Percentiles rank a stretch among this genome's conserved stretches.
Conservation (phyloP, 2,329 filamentous ascomycete species). For the Fusarium stilboides region DNA sequence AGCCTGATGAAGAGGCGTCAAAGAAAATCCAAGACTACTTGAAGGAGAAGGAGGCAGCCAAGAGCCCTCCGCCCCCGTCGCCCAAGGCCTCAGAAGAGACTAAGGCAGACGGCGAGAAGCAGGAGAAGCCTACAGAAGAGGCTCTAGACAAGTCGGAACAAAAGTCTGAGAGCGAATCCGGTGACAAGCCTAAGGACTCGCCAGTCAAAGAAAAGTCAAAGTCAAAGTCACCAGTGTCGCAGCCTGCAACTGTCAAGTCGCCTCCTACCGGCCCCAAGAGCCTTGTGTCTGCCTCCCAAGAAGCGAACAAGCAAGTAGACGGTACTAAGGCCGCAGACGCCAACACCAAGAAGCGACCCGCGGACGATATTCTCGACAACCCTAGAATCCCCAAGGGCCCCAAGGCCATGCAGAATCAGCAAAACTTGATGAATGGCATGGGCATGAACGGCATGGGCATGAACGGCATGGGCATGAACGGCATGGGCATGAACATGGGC, state of each 20-base stretch:
- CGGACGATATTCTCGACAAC: conserved; percentile 79
- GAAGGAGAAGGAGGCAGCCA: conserved; percentile 69
- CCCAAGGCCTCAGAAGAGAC: conserved; percentile 48
- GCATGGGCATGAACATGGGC: conserved; percentile 60
- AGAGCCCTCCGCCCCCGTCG: conserved; percentile 57
- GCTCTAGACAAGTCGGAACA: conserved; percentile 59
- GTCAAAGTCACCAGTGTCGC: conserved; percentile 54
- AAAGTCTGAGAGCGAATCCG: conserved; percentile 51
- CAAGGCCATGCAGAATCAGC: conserved; percentile 74
- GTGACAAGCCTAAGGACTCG: conserved; percentile 39
- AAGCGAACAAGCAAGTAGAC: conserved; percentile 56
- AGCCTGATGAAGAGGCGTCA: conserved; percentile 83
- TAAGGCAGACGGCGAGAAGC: conserved; percentile 39
- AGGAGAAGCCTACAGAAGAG: conserved; percentile 51
- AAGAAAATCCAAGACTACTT: conserved; percentile 84
- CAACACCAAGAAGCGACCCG: conserved; percentile 83
- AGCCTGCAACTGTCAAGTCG: conserved; percentile 45
- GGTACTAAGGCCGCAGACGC: conserved; percentile 51
- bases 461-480: conserved; percentile 56
- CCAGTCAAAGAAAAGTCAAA: conserved; percentile 55
- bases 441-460: conserved; percentile 63
- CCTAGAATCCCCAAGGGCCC: conserved; percentile 76
- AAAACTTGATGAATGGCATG: conserved; percentile 65
- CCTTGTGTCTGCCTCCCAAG: conserved; percentile 51
- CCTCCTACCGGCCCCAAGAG: conserved; percentile 52